A percentile compares a stretch with the other conserved stretches of the same genome.
Evolutionary conservation across 2,329 filamentous ascomycete genomes (phyloP).

Genomic region (Ophiosphaerella narmari): DNA sequence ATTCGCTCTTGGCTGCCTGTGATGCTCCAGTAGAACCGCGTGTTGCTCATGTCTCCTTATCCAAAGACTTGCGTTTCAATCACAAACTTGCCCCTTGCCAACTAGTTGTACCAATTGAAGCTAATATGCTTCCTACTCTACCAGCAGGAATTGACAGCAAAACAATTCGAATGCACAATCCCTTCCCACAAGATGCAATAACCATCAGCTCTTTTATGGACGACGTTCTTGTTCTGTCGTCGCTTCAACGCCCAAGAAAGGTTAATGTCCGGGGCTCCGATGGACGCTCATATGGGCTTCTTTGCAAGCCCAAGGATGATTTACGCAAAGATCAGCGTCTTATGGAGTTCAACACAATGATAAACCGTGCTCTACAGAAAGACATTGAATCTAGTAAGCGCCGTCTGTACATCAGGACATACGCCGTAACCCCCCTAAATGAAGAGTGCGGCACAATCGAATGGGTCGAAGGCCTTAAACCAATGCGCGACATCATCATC

Average conservation of each 20-base stretch:
- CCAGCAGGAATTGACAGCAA: slow-evolving; percentile 72
- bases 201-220: slow-evolving; percentile 82
- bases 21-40: slow-evolving; percentile 76
- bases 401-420: slow-evolving; percentile 86
- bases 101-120: slow-evolving; percentile 87
- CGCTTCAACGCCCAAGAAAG: slow-evolving; percentile 88
- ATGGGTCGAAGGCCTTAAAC: slow-evolving; percentile 96
- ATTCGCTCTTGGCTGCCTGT: slow-evolving; percentile 80
- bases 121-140: slow-evolving; percentile 79
- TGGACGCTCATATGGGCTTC: slow-evolving; percentile 82
- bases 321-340: slow-evolving; percentile 95
- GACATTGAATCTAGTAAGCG: slow-evolving; percentile 89
- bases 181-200: slow-evolving; percentile 84
- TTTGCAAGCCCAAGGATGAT: slow-evolving; percentile 98
- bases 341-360: slow-evolving; percentile 99
- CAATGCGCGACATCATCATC: slow-evolving; percentile 87
- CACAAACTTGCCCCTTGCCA: slow-evolving; percentile 80
- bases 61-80: slow-evolving; percentile 79
- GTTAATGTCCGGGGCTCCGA: slow-evolving; percentile 88
- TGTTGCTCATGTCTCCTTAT: slow-evolving; percentile 74
- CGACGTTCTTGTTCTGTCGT: slow-evolving; percentile 86
- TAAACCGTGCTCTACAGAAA: slow-evolving; percentile 90
- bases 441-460: slow-evolving; percentile 98
- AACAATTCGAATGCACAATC: slow-evolving; percentile 72
- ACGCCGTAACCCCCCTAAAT: slow-evolving; percentile 93